Base-by-base conservation (phyloP, 257 asterid species). In the Thymus mandschuricus region DNA sequence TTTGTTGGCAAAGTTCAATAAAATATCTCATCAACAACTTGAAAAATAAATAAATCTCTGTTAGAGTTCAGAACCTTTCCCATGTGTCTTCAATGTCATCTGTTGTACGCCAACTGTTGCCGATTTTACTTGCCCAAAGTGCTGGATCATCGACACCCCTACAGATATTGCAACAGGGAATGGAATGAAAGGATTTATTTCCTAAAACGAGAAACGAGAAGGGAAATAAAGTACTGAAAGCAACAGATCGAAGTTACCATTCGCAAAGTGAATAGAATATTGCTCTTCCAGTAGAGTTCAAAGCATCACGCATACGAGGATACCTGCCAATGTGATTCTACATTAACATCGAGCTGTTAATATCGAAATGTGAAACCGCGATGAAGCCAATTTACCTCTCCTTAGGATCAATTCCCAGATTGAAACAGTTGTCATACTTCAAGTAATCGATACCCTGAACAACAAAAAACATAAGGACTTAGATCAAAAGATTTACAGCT, bases 21-120 rank as follows among this genome's bases (percentile, higher is more conserved):
- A 55, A 55, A 28, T 8, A 28, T 55, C 13, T 29, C n/a, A 56
- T 10, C 38, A 56, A 21, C n/a, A 10, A 56, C 10, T 3, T 1
- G 5, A 30, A 30, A 56, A 10, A 56, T 1, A n/a, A 8, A 4
- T 56, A 3, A n/a, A n/a, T n/a, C n/a, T n/a, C n/a, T n/a, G n/a
- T n/a, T 55, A 6, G 57, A 59, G 51, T 38, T 43, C 65, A 75
- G 65, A 81, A 93, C 98, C 99, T 94, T 75, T 84, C 93, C 99
- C 99, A 94, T 30, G 97, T 72, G 81, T 94, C 99, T 70, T 82
- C 83, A 58, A 94, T 94, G 80, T 94, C 98, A 3, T 88, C 80
- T 35, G 99, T 91, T 9, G 98, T 94, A 34, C 99, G 85, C 99
- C 98, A 94, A 76, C 99, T 94, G 84, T 94, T 88, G 70, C 99